Evolutionary conservation across 1,284 basidiomycete genomes (phyloP), one percentile per base, ranked within the genome.

Genomic region (Moesziomyces aphidis): DNA sequence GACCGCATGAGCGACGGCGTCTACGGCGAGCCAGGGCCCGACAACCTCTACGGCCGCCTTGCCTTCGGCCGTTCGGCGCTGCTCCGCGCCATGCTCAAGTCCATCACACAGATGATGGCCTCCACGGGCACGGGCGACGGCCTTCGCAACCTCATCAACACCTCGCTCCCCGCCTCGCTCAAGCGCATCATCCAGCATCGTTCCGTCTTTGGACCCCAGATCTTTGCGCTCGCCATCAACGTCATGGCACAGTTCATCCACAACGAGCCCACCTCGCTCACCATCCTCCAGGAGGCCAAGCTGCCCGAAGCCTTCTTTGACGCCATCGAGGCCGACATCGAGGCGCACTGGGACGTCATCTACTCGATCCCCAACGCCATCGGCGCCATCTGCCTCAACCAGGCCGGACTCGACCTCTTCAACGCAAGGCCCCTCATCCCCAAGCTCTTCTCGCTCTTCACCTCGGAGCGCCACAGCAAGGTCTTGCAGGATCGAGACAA

Each of bases 231-330:
- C 10, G 72, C 94, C 1, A 94, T 97, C 87, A 96, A 96, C 86
- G 93, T 97, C 83, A 95, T 97, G 91, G 91, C 96, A 6, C 95
- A 95, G 0, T 98, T 99, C 85, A 91, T 99, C 19, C 96, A 99
- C 88, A 99, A 98, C 80, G 97, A 99, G 86, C 97, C 97, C 11
- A 98, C 96, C 0, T 97, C 94, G 15, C 87, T 99, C 60, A 87
- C 90, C 1, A 92, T 95, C 55, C 91, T 99, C 43, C 97, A 99
- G 85, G 97, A 99, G 85, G 89, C 91, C 51, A 90, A 92, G 26
- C 86, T 99, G 3, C 97, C 97, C 1, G 93, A 96, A 80, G 89
- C 91, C 0, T 93, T 99, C 75, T 97, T 95, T 85, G 89, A 89
- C 61, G 89, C 92, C 6, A 89, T 99, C 57, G 94, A 96, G 85